Evolutionary conservation across 169 alveolate species (phyloP), one percentile per base, ranked within the genome.

Genomic region (Eimeria sp.): DNA sequence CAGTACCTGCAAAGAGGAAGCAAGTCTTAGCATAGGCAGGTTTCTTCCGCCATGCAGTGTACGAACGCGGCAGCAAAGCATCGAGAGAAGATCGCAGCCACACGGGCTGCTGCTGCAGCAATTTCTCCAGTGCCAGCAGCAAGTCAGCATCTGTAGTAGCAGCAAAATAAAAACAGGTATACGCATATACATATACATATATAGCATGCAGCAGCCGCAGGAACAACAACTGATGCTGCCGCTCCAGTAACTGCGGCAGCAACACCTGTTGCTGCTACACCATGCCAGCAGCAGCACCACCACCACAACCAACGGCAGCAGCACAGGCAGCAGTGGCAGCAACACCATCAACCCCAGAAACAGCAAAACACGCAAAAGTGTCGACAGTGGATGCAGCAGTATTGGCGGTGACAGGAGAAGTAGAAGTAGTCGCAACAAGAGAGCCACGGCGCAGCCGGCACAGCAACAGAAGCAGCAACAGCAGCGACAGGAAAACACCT

Each of bases 11-110:
- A 30, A 95, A 80, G n/a, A 80, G 67, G 61, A 89, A 95, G 92
- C 97, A 95, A 5, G 94, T 73, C 76, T 89, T 87, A 25, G 97
- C 97, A 84, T 51, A 95, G 54, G 96, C 95, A n/a, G 96, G 95
- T 43, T 97, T 97, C 95, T 72, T 83, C 25, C 96, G 73, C 98
- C 98, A 97, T 18, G 97, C 94, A 6, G 98, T 92, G 92, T 96
- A 95, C 11, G 94, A 92, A 51, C 89, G 76, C 11, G 97, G 96
- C 72, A 96, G 91, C 80, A 30, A 92, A 11, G 96, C 95, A 89
- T 97, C 98, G 27, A 97, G 95, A 27, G 96, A 95, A 54, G 97
- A 86, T 13, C 98, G 94, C 61, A 96, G 94, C 98, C 98, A 97
- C 45, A 97, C 70, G 58, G 98, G 97, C 73, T 95, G 97, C 72